Conservation (phyloP, 73 alveolate species). For the Tetrahymena borealis region DNA sequence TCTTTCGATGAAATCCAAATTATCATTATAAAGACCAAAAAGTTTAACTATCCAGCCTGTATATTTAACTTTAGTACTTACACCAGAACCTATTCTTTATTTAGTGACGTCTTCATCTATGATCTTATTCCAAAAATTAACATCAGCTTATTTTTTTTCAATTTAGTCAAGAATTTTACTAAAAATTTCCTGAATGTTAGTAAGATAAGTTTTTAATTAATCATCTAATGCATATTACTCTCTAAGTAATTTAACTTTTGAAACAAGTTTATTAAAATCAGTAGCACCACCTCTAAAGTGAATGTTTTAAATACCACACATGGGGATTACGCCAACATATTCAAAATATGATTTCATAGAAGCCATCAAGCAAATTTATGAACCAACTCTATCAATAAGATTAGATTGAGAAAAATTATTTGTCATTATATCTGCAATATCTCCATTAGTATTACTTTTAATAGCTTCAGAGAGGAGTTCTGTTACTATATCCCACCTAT, state of each 20-base stretch:
- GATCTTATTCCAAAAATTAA: slow-evolving; percentile 18
- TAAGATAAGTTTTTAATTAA: not conserved
- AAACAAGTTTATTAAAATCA: not conserved
- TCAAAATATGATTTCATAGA: slow-evolving; percentile 15
- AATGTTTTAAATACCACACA: slow-evolving; percentile 14
- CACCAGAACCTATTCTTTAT: not conserved
- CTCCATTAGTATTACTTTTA: slow-evolving; percentile 11
- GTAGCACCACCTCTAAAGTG: not conserved
- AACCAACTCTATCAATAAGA: not conserved
- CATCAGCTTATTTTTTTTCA: not conserved
- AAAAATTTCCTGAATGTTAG: not conserved
- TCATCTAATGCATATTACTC: slow-evolving; percentile 7
- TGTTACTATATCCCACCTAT: slow-evolving; percentile 20
- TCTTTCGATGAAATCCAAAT: not conserved
- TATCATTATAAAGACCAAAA: not conserved
- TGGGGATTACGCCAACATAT: not conserved
- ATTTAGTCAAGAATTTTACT: not conserved
- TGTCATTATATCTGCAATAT: not conserved
- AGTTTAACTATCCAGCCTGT: not conserved
- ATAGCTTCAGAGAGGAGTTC: not conserved
- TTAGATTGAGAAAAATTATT: slow-evolving; percentile 5
- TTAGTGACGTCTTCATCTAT: not conserved
- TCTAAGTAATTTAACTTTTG: not conserved
- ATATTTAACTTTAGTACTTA: not conserved
- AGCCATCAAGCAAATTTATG: slow-evolving; percentile 24